Percentiles rank a stretch among this genome's conserved stretches.
Conservation (phyloP, 139 green algal species). For the Coelastrella sp. region DNA sequence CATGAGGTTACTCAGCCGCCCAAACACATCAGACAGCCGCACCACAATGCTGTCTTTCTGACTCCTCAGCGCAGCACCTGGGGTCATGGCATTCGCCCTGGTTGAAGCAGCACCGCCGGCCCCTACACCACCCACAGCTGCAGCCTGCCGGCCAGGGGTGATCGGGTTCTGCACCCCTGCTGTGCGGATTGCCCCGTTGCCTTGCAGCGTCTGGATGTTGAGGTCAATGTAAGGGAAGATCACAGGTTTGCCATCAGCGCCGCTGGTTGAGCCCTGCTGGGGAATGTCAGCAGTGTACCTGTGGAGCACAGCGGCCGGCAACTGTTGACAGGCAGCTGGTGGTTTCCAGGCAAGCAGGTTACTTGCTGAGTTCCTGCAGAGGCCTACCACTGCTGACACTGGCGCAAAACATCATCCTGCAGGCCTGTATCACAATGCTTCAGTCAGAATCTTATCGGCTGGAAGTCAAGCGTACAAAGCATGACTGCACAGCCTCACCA, state of each 20-base stretch:
- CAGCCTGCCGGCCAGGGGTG: not conserved
- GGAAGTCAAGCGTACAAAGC: no score
- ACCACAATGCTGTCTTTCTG: not conserved
- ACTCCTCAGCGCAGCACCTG: not conserved
- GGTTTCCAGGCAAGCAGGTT: no score
- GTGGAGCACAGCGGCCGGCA: not conserved
- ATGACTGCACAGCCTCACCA: not conserved
- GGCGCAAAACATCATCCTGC: no score
- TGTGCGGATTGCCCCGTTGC: not conserved
- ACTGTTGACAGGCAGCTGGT: not conserved
- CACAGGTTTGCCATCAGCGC: constrained; percentile 64
- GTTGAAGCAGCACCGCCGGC: not conserved
- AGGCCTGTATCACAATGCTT: no score
- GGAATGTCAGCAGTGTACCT: constrained; percentile 41
- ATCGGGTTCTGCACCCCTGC: constrained; percentile 6
- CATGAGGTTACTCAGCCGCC: constrained; percentile 10
- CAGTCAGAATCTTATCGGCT: no score
- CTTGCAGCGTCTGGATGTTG: constrained; percentile 80
- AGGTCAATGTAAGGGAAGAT: constrained; percentile 96
- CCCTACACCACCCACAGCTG: not conserved
- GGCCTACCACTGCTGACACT: not conserved
- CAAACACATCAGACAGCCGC: not conserved
- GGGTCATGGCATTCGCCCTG: not conserved
- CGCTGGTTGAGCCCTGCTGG: constrained; percentile 54
- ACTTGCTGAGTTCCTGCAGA: not conserved